Evolutionary conservation across 306 rosid species (phyloP), one percentile per base, ranked within the genome.

Genomic region (Citrullus amarus): DNA sequence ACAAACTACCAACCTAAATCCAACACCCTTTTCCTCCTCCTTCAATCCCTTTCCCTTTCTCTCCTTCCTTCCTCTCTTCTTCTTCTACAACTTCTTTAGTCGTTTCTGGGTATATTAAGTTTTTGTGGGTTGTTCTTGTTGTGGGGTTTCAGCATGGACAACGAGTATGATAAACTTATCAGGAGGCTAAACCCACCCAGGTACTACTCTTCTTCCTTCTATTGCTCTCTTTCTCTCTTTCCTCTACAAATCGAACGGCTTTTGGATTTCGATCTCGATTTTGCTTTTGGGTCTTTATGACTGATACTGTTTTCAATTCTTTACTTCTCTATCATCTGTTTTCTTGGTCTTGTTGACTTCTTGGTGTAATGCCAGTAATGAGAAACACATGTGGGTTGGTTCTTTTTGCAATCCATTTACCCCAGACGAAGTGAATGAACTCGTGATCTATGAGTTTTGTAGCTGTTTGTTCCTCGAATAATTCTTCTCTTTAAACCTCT

Each of bases 131-230:
- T 71, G 39, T 71, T 71, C 59, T 71, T 71, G n/a, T 53, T 16
- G 20, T 16, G 6, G 20, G 9, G n/a, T 50, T 15, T 50, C 18
- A 56, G 71, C 48, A 12, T 85, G 90, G 90, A 89, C 34, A 89
- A 84, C 78, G 92, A 89, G 80, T 89, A 80, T 80, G 85, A 86
- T 8, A 89, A 89, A 82, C 87, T 89, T 62, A 80, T 89, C 78
- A 82, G 90, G 88, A 81, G 92, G 83, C 80, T 89, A 84, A 89
- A 89, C 84, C 90, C 92, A 28, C 92, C 92, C 20, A 84, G 90
- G 92, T 89, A 18, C 22, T 89, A 18, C 22, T 65, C 62, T 46
- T 34, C 59, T 39, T 78, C 36, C 54, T 16, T 12, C 8, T 39
- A 8, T 11, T n/a, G 57, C 13, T 10, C 13, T 10, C 1, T 15